Evolutionary conservation across 75 land plant genomes (phyloP).

Genomic region (Gnetum montanum): DNA sequence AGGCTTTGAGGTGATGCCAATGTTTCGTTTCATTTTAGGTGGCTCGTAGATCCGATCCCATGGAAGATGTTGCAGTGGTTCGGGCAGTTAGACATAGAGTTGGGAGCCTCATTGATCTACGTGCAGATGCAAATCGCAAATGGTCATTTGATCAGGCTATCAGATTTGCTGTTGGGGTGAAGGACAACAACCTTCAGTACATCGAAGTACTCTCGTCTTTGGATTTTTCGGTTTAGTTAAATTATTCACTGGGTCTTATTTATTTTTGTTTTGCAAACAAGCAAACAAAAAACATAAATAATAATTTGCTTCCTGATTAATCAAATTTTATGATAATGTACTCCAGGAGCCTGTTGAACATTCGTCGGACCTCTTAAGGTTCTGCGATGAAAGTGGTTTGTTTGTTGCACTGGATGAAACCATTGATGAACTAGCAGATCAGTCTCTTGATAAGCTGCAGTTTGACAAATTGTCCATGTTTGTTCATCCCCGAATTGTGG

Average conservation of each 20-base stretch:
- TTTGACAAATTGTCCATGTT: slow-evolving; percentile 41
- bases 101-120: slow-evolving; percentile 50
- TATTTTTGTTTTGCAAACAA: neutral
- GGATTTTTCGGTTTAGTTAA: neutral
- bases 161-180: slow-evolving; percentile 52
- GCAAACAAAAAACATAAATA: neutral
- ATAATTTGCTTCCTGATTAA: neutral
- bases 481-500: slow-evolving; percentile 56
- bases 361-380: slow-evolving; percentile 55
- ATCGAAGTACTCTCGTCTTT: slow-evolving; percentile 71
- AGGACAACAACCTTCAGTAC: slow-evolving; percentile 53
- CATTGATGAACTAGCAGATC: slow-evolving; percentile 36
- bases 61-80: slow-evolving; percentile 80
- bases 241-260: too few relatives aligned
- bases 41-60: slow-evolving; percentile 58
- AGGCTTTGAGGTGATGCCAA: too few relatives aligned
- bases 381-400: slow-evolving; percentile 72
- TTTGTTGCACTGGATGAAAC: slow-evolving; percentile 95
- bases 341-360: slow-evolving; percentile 76
- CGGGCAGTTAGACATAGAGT: slow-evolving; percentile 55
- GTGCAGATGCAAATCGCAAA: slow-evolving; percentile 88
- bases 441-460: slow-evolving; percentile 20
- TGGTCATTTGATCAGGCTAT: slow-evolving; percentile 82
- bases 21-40: slow-evolving; percentile 34
- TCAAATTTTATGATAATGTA: too few relatives aligned